Evolutionary conservation across 768 basidiomycete genomes (phyloP), one percentile per base, ranked within the genome.

Genomic region (Boletus bicolor): DNA sequence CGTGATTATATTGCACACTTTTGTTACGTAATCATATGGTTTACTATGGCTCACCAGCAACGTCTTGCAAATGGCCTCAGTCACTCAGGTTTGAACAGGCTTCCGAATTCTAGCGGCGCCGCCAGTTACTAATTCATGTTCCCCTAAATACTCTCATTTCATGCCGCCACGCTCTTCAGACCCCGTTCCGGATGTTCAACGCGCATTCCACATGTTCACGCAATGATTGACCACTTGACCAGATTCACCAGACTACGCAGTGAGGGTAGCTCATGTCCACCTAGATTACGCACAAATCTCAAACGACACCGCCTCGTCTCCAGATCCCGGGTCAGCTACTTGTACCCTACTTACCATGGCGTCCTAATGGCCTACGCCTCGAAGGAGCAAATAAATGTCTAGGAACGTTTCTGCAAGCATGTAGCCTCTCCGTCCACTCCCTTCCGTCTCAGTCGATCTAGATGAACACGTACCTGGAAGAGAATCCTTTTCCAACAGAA

Each of bases 171-270:
- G 58, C 51, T 56, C 61, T 52, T 62, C 57, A 61, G 58, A 64
- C 67, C 69, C 64, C 63, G 58, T 56, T 68, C 57, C 54, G 52
- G 61, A 57, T 51, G 61, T 63, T 59, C 69, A 69, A 71, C 53
- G 71, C 69, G 62, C 61, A 64, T 47, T 62, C 69, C 69, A 69
- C 69, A 73, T 71, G 68, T 69, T 61, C 64, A 51, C 58, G 59
- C 67, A 62, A 69, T 50, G 54, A 67, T 53, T 53, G 59, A 61
- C 66, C 55, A 54, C 58, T 61, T 48, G 61, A 65, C 68, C 46
- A 56, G 55, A 52, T 61, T 48, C 59, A 65, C 68, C 46, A 56
- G 55, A 52, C 66, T 66, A 54, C 60, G 57, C 61, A 50, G 59
- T 56, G 66, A 63, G 59, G 65, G 68, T 32, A 46, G 52, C 54